Evolutionary conservation across 768 basidiomycete species (phyloP).

Genomic region (Boletales sp.): DNA sequence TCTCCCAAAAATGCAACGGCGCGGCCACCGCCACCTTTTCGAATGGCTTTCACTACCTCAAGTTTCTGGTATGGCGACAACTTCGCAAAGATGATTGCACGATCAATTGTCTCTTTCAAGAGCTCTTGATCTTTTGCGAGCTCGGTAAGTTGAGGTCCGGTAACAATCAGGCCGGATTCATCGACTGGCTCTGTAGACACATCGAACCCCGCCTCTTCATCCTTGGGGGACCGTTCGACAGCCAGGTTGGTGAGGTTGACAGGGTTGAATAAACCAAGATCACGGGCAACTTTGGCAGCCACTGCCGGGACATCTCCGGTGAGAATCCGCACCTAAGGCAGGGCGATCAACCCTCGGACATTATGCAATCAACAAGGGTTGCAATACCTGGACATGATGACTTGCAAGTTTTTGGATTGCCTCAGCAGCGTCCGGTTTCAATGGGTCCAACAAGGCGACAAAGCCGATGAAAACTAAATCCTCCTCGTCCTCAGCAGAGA

Average conservation of each 20-base stretch:
- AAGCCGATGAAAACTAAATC: slow-evolving; percentile 30
- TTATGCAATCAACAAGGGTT: background rate
- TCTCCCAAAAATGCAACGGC: slow-evolving; percentile 31
- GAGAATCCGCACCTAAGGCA: slow-evolving; percentile 31
- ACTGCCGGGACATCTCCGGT: slow-evolving; percentile 34
- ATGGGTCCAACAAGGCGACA: slow-evolving; percentile 27
- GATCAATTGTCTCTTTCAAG: slow-evolving; percentile 26
- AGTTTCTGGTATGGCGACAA: slow-evolving; percentile 33
- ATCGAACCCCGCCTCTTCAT: slow-evolving; percentile 22
- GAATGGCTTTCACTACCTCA: slow-evolving; percentile 30
- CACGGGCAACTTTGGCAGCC: slow-evolving; percentile 36
- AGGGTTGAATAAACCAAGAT: slow-evolving; percentile 30
- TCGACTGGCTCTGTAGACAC: slow-evolving; percentile 2
- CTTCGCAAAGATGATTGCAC: slow-evolving; percentile 30
- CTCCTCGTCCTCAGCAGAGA: slow-evolving; percentile 25
- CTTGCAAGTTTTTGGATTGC: slow-evolving; percentile 26
- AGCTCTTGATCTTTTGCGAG: slow-evolving; percentile 28
- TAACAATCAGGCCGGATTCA: slow-evolving; percentile 26
- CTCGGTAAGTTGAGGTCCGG: slow-evolving; percentile 25
- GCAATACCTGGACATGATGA: slow-evolving; percentile 29
- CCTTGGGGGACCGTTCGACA: slow-evolving; percentile 14
- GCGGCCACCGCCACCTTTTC: slow-evolving; percentile 22
- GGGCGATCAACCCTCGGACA: slow-evolving; percentile 5
- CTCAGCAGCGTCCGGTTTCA: slow-evolving; percentile 31
- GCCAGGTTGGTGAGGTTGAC: slow-evolving; percentile 12